Conservation (phyloP, 371 early-diverging fungal genomes). For the Mortierella polycephala region DNA sequence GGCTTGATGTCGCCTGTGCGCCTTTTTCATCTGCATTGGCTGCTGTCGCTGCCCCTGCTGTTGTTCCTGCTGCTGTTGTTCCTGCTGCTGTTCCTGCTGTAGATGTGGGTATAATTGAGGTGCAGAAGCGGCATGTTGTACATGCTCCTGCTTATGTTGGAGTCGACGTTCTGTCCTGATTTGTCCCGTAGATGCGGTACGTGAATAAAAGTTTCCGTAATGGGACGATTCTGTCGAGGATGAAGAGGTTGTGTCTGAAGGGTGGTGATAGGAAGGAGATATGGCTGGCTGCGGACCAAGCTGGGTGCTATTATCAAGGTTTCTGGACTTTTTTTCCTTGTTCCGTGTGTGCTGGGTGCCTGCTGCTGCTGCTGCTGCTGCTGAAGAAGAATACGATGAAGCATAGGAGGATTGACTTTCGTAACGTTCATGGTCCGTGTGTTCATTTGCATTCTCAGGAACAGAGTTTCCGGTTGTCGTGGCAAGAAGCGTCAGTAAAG, state of each 20-base stretch:
- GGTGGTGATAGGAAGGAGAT: conserved; percentile 20
- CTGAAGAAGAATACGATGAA: conserved; percentile 1
- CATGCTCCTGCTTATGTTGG: conserved; percentile 31
- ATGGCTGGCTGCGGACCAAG: conserved; percentile 20
- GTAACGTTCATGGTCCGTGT: neutral
- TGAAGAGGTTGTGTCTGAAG: conserved; percentile 6
- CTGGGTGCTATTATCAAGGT: neutral
- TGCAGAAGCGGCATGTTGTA: conserved; percentile 27
- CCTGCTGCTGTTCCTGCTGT: neutral
- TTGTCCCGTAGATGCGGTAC: neutral
- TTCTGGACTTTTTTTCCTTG: neutral
- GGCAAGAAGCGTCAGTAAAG: conserved; percentile 20
- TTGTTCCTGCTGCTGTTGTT: neutral
- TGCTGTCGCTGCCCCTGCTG: neutral
- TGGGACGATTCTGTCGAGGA: conserved; percentile 8
- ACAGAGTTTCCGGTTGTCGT: conserved; percentile 4
- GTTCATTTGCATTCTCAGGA: neutral
- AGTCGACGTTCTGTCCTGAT: conserved; percentile 22
- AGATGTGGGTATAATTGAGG: conserved; percentile 15
- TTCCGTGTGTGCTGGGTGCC: conserved; percentile 10
- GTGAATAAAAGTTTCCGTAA: conserved; percentile 7
- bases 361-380: conserved; percentile 4
- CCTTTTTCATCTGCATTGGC: no score
- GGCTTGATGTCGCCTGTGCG: neutral
- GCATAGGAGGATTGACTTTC: neutral